Conservation (phyloP, 805 yeast species). For the Candida corydali region DNA sequence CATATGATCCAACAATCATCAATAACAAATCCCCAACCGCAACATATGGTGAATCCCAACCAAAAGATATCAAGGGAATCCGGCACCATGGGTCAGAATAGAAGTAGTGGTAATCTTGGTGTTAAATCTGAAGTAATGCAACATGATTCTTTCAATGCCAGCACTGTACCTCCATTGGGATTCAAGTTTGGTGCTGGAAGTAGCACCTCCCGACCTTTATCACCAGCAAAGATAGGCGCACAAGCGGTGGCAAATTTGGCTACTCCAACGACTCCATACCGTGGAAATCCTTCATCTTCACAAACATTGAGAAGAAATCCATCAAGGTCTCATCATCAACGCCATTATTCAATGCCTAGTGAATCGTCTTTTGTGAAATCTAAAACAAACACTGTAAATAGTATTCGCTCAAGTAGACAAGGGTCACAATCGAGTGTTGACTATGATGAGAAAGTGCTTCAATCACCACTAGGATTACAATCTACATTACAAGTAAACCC, state of each 20-base stretch:
- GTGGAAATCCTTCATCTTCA: conserved; percentile 13
- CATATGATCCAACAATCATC: conserved; percentile 2
- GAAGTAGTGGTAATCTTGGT: not conserved
- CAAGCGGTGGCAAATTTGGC: conserved; percentile 56
- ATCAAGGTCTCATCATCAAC: conserved; percentile 31
- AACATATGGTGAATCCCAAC: conserved; percentile 1
- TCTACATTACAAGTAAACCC: conserved; percentile 41
- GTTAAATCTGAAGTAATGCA: conserved; percentile 5
- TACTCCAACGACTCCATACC: conserved; percentile 32
- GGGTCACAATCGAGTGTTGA: conserved; percentile 9
- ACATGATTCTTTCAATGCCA: conserved; percentile 22
- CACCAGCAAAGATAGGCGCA: conserved; percentile 73
- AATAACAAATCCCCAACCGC: conserved; percentile 10
- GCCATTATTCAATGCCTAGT: conserved; percentile 41
- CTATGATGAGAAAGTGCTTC: conserved; percentile 12
- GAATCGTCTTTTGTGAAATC: conserved; percentile 14
- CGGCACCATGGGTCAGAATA: not conserved
- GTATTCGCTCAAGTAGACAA: conserved; percentile 7
- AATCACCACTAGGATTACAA: conserved; percentile 23
- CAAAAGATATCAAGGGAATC: not conserved
- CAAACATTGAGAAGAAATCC: conserved; percentile 11
- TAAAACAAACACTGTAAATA: conserved; percentile 1
- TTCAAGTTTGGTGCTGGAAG: conserved; percentile 29
- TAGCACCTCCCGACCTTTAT: conserved; percentile 21
- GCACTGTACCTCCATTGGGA: conserved; percentile 29